phyloP scores from a whole-genome alignment of 805 yeast species.

The Saccharomycopsis vini region DNA sequence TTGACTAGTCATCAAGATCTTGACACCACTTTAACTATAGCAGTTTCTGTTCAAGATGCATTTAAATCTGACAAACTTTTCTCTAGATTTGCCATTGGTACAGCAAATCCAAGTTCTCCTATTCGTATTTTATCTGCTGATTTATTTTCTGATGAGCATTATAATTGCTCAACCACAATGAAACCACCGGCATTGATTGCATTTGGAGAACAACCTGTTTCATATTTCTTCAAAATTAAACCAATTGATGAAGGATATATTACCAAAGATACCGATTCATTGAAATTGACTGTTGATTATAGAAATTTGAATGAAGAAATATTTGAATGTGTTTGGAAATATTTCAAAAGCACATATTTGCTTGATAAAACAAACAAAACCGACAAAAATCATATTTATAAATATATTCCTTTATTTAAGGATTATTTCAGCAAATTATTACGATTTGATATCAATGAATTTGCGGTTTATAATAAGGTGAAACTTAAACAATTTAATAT shows the following conservation, averaged over 20 bases:
- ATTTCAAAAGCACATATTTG: constrained; percentile 19
- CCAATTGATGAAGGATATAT: constrained; percentile 21
- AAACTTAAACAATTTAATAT: constrained; percentile 20
- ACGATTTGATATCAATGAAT: constrained; percentile 28
- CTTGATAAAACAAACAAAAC: constrained; percentile 11
- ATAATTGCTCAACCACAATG: constrained; percentile 27
- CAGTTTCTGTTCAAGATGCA: constrained; percentile 76
- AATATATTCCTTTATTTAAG: constrained; percentile 25
- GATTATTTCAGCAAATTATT: constrained; percentile 20
- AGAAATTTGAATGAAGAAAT: constrained; percentile 41
- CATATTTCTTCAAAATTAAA: constrained; percentile 48
- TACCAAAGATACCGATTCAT: constrained; percentile 26
- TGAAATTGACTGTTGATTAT: constrained; percentile 37
- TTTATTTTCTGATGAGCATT: constrained; percentile 29
- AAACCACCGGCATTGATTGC: constrained; percentile 35
- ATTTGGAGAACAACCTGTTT: constrained; percentile 62
- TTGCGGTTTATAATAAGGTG: constrained; percentile 23
- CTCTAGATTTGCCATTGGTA: constrained; percentile 62
- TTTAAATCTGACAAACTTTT: constrained; percentile 49
- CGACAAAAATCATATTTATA: constrained; percentile 18
- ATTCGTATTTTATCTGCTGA: constrained; percentile 40
- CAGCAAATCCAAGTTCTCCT: constrained; percentile 44
- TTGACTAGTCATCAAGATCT: constrained; percentile 24
- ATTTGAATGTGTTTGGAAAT: constrained; percentile 21
- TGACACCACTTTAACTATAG: constrained; percentile 49